Base-by-base conservation (phyloP, 2,329 filamentous ascomycete genomes). In the Magnaporthiopsis incrustans region DNA sequence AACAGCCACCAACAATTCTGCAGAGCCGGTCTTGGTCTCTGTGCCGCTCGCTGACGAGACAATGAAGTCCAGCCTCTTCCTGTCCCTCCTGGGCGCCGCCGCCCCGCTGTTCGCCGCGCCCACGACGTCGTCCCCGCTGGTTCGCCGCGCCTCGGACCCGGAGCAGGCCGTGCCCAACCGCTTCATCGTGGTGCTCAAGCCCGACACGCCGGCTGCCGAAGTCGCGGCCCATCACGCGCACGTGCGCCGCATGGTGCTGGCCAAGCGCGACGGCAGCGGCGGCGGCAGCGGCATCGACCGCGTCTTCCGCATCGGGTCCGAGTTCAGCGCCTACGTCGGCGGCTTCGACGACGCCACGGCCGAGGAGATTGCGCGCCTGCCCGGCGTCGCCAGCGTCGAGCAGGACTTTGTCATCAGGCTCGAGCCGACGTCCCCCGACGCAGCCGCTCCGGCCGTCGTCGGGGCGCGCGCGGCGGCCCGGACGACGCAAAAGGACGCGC, bases 401-500 rank as follows among this genome's bases (percentile, higher is more conserved):
- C 78, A 76, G 68, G 79, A 82, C 68, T 35, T 66, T 60, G 62
- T 73, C 60, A 66, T 66, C 64, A 60, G 66, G 56, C 68, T 72
- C 38, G 71, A 73, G 65, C 73, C 73, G 57, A 60, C 33, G 1
- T 2, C n/a, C 27, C 33, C 59, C 8, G 33, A 8, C 7, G 78
- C 79, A 60, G 77, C 59, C 8, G 59, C 25, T 2, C 78, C 79
- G 60, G 73, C 74, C 59, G 77, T 87, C 27, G 5, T 30, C 62
- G 74, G 77, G 59, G 64, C 65, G 8, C 58, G n/a, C 2, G 8
- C 8, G 33, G 67, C 75, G 2, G 72, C 81, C 38, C 75, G 82
- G 61, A 76, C 78, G 3, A 76, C 78, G 3, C 84, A 88, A 76
- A 75, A 73, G 65, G 81, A 81, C 67, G 82, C 85, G 1, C 82